phyloP scores from a whole-genome alignment of 495 filamentous ascomycete genomes.

The Neurospora africana region DNA sequence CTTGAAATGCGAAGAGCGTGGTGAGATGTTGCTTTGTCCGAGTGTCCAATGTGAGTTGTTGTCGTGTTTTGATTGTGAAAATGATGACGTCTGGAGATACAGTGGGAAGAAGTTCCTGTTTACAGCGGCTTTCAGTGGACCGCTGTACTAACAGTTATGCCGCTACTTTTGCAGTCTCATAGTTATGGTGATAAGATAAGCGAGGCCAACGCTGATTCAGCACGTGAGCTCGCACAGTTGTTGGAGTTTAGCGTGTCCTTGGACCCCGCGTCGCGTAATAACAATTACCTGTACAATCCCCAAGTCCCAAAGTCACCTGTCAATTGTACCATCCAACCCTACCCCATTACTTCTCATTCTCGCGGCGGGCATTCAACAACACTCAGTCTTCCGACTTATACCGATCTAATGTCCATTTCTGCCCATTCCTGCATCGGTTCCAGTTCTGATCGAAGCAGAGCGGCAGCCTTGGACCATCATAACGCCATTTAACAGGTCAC shows the following conservation, averaged over 20 bases:
- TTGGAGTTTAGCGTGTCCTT: background rate
- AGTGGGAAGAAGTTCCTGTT: background rate
- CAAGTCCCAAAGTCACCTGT: background rate
- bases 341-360: no score
- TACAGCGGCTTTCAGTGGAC: background rate
- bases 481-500: background rate
- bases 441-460: background rate
- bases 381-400: background rate
- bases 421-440: background rate
- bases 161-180: background rate
- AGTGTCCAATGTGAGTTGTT: background rate
- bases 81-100: background rate
- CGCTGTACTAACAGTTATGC: background rate
- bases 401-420: background rate
- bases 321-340: background rate
- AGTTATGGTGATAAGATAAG: background rate
- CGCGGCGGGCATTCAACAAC: background rate
- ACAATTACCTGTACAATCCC: background rate
- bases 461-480: background rate
- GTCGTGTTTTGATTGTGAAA: background rate
- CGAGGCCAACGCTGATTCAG: background rate
- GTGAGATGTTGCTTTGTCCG: background rate
- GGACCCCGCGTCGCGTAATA: background rate
- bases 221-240: background rate
- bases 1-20: background rate